phyloP scores from a whole-genome alignment of 331 rosid species.

The Acacia concinna region DNA sequence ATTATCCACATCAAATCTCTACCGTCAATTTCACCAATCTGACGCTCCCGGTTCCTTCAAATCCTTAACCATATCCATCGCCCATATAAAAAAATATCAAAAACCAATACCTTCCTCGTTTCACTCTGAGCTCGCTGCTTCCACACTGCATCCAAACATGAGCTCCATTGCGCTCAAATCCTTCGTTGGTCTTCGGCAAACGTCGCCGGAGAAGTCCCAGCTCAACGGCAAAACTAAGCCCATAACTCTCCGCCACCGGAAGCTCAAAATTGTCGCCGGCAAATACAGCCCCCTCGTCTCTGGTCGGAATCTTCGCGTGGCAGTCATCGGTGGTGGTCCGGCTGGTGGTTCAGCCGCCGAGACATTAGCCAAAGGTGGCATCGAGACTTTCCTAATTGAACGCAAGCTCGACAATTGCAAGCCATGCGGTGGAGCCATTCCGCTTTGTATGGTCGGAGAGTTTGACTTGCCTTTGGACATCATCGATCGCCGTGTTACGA shows the following conservation, averaged over 20 bases:
- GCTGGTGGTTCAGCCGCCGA: slow-evolving; percentile 5
- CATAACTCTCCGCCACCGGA: not conserved
- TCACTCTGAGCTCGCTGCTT: not conserved
- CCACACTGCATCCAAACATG: not conserved
- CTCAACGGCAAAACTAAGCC: not conserved
- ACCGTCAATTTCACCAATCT: not conserved
- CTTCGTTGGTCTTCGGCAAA: slow-evolving; percentile 20
- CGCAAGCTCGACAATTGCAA: slow-evolving; percentile 16
- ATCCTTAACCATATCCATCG: slow-evolving; percentile 11
- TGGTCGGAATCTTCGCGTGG: slow-evolving; percentile 14
- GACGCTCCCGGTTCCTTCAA: not conserved
- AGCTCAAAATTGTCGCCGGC: slow-evolving; percentile 1
- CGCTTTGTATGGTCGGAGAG: slow-evolving; percentile 14
- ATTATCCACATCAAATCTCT: slow-evolving; percentile 9
- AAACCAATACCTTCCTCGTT: too few species aligned
- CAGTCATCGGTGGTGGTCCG: slow-evolving; percentile 6
- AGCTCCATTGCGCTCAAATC: not conserved
- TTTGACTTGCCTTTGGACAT: slow-evolving; percentile 11
- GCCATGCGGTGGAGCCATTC: slow-evolving; percentile 23
- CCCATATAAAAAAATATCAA: not conserved
- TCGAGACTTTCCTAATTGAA: slow-evolving; percentile 4
- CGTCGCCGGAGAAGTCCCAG: not conserved
- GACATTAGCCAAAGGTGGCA: slow-evolving; percentile 18
- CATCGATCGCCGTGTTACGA: slow-evolving; percentile 21
- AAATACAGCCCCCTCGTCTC: not conserved